Evolutionary conservation across 345 rosid species (phyloP), one percentile per base, ranked within the genome.

Genomic region (Limnanthes douglasii): DNA sequence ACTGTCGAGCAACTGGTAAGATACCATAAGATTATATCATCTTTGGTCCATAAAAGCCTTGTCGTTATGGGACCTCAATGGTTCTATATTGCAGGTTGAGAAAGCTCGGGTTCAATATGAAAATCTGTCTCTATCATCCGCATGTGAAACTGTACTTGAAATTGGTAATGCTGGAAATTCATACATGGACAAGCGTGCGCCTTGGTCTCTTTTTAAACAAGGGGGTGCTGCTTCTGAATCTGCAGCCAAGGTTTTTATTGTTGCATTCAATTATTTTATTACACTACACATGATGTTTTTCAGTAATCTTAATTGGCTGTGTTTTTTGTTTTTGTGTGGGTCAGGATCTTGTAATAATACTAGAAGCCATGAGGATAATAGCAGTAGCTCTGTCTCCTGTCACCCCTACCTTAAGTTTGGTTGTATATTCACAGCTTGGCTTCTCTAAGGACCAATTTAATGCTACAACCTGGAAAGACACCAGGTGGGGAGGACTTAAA

Each of bases 401-500:
- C 1, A 43, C 86, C 2, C 95, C 97, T 9, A 61, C 65, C 58
- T 60, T 88, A 56, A 58, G 83, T 51, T 39, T 62, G 62, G 68
- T 61, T 57, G 69, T 88, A 57, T 79, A 75, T 44, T 64, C 69
- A 16, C 97, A 88, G 60, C 93, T 88, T 37, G 97, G 97, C 51
- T 76, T 53, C 57, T 59, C 95, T 16, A 25, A 38, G 30, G 90
- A 69, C 32, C 64, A 83, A 15, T 75, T 75, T 48, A 29, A 55
- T 13, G 23, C 55, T 15, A 26, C 56, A 16, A 62, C 70, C 29
- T 88, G 95, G 95, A 44, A 45, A 30, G 83, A 70, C 16, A 73
- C 97, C 4, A 71, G 61, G 51, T 88, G 97, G 97, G 97, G 95
- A 36, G 86, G 82, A 37, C 65, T 88, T 26, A 88, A 71, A 53